Conservation (phyloP, 1,284 basidiomycete genomes). For the Coniferiporia weirii region DNA sequence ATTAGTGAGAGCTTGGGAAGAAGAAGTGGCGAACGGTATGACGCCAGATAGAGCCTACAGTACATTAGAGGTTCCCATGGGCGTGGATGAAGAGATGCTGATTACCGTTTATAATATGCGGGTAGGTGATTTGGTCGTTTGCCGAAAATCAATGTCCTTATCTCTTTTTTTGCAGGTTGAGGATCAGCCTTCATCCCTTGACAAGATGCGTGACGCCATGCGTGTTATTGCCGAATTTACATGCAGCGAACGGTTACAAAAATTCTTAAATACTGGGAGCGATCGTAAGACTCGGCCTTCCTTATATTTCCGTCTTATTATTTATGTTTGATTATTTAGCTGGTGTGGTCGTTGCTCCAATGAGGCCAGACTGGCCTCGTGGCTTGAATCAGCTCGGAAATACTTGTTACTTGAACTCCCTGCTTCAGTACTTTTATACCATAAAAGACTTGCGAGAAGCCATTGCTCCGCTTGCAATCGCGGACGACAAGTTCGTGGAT, state of each 20-base stretch:
- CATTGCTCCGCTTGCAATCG: constrained; percentile 56
- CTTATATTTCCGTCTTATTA: not conserved
- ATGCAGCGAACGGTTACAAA: constrained; percentile 65
- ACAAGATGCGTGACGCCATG: constrained; percentile 64
- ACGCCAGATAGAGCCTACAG: constrained; percentile 68
- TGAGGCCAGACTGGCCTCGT: constrained; percentile 66
- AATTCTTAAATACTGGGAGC: constrained; percentile 58
- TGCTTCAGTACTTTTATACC: constrained; percentile 92
- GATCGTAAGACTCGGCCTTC: constrained; percentile 54
- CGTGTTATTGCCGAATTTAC: constrained; percentile 64
- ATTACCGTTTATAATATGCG: constrained; percentile 70
- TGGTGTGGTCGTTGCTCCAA: constrained; percentile 50
- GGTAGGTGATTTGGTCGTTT: constrained; percentile 38
- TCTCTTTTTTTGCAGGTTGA: constrained; percentile 45
- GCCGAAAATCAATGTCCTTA: constrained; percentile 1
- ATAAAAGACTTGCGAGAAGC: constrained; percentile 82
- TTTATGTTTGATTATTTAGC: constrained; percentile 38
- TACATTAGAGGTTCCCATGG: constrained; percentile 63
- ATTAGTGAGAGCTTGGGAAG: constrained; percentile 48
- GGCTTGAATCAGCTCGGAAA: constrained; percentile 92
- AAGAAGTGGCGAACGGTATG: constrained; percentile 54
- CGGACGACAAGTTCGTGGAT: constrained; percentile 50
- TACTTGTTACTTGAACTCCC: constrained; percentile 88
- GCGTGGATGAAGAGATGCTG: constrained; percentile 72
- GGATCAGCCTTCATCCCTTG: constrained; percentile 59